Evolutionary conservation across 1,284 basidiomycete species (phyloP).

Genomic region (Salmacisia buchloeana): DNA sequence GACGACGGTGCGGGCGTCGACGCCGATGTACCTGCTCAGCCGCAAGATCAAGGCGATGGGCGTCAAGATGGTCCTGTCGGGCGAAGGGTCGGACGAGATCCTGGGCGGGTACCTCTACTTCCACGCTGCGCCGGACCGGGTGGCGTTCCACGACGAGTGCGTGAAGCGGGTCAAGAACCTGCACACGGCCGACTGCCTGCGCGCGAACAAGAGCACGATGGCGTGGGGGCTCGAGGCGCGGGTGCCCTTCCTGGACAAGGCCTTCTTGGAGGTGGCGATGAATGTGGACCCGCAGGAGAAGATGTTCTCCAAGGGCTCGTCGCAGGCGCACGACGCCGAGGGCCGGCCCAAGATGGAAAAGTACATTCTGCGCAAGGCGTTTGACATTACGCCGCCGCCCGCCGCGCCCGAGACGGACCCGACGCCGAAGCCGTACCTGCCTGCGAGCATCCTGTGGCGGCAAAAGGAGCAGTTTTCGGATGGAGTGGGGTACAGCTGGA

Average conservation of each 20-base stretch:
- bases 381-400: slow-evolving; percentile 64
- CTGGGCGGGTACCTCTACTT: slow-evolving; percentile 99
- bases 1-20: slow-evolving; percentile 94
- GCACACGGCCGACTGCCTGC: slow-evolving; percentile 93
- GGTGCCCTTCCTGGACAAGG: slow-evolving; percentile 97
- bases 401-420: not conserved
- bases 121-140: slow-evolving; percentile 87
- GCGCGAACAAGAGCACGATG: slow-evolving; percentile 99
- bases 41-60: slow-evolving; percentile 99
- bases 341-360: slow-evolving; percentile 51
- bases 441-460: slow-evolving; percentile 90
- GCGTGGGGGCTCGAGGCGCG: slow-evolving; percentile 99
- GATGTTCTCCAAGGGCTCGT: slow-evolving; percentile 77
- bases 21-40: slow-evolving; percentile 93
- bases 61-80: slow-evolving; percentile 98
- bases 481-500: slow-evolving; percentile 99
- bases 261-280: slow-evolving; percentile 91
- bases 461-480: slow-evolving; percentile 99
- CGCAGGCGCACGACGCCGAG: slow-evolving; percentile 64
- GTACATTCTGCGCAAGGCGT: slow-evolving; percentile 97
- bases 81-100: slow-evolving; percentile 97
- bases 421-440: slow-evolving; percentile 67
- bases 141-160: slow-evolving; percentile 90
- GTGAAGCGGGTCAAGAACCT: slow-evolving; percentile 95
- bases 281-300: slow-evolving; percentile 82